Percentiles rank a stretch among this genome's conserved stretches.
phyloP scores from a whole-genome alignment of 169 alveolate species.

The Eimeria brunetti region DNA sequence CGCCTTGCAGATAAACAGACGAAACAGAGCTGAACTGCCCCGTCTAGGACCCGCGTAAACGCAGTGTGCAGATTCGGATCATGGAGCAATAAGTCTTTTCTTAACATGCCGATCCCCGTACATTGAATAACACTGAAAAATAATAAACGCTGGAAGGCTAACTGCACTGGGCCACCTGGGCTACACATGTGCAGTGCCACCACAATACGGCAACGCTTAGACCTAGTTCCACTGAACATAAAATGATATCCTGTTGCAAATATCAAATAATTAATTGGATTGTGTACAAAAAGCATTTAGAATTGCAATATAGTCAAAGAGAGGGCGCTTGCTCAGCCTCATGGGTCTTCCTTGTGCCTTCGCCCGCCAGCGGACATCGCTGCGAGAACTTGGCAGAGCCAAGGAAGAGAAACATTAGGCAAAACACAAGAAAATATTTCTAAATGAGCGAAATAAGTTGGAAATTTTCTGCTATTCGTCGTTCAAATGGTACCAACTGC shows the following conservation, averaged over 20 bases:
- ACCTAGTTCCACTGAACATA: neutral
- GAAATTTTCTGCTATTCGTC: neutral
- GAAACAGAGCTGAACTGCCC: neutral
- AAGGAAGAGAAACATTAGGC: neutral
- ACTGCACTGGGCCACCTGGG: neutral
- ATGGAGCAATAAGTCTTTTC: neutral
- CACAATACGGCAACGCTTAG: neutral
- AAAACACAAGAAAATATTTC: neutral
- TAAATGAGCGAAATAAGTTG: neutral
- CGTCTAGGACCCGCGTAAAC: neutral
- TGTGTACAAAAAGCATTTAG: neutral
- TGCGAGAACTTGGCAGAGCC: neutral
- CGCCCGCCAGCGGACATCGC: neutral
- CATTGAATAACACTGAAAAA: too few species aligned
- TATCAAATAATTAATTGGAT: too few species aligned
- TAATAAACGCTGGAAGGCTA: neutral
- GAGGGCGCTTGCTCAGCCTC: too few species aligned
- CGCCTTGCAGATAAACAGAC: neutral
- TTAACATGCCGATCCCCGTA: neutral
- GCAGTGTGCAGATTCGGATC: neutral
- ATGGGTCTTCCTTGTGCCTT: too few species aligned
- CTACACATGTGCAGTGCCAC: neutral
- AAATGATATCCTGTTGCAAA: too few species aligned
- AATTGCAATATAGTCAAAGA: neutral
- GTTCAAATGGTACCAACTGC: neutral